phyloP scores from a whole-genome alignment of 768 basidiomycete species.

The Trametes sanguinea region DNA sequence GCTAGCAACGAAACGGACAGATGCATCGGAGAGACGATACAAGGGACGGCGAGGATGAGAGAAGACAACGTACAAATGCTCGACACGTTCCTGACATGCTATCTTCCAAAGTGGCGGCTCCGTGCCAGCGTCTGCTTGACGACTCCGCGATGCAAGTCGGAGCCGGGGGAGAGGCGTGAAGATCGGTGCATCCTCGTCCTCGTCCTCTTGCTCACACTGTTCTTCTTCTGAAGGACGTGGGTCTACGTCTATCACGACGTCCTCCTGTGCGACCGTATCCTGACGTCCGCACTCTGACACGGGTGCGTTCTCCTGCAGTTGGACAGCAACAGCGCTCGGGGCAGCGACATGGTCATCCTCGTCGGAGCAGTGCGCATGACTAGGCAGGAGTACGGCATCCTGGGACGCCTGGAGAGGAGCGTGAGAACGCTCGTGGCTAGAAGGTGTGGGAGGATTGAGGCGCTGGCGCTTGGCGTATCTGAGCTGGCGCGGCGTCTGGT shows the following conservation, averaged over 20 bases:
- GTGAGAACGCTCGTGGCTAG: neutral
- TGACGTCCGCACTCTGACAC: too few species aligned
- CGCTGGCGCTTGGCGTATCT: conserved; percentile 15
- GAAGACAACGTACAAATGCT: conserved; percentile 22
- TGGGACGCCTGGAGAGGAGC: neutral
- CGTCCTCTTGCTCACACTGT: neutral
- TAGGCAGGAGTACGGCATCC: neutral
- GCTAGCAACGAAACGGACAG: too few species aligned
- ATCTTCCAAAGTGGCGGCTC: conserved; percentile 18
- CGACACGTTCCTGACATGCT: conserved; percentile 21
- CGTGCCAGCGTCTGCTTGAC: neutral
- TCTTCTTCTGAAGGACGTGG: neutral
- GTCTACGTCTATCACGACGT: neutral
- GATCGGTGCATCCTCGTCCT: neutral
- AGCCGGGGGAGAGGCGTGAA: conserved; percentile 11
- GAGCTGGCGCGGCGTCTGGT: conserved; percentile 11
- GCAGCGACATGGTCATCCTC: too few species aligned
- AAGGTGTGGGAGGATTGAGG: neutral
- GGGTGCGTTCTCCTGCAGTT: too few species aligned
- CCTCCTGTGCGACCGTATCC: too few species aligned
- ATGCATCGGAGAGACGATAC: too few species aligned
- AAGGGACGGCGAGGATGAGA: too few species aligned
- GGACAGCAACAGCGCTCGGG: too few species aligned
- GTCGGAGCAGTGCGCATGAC: too few species aligned
- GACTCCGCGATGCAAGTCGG: neutral